Base-by-base conservation (phyloP, 1,139 yeast species). In the Yamadazyma atlantica region DNA sequence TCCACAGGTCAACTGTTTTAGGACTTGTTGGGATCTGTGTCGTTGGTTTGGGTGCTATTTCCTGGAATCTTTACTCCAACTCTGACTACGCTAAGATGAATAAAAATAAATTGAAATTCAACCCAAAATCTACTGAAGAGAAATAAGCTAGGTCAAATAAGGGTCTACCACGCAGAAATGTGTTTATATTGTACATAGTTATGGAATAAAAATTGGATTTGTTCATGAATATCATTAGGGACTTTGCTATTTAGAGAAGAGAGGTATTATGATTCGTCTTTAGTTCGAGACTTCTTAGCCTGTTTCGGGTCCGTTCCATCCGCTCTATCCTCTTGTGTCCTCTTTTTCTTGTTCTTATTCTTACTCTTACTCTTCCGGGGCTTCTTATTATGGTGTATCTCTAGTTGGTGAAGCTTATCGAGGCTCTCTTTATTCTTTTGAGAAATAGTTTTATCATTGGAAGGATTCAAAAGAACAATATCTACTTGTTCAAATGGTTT, bases 1-100 rank as follows among this genome's bases (percentile, higher is more conserved):
- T 80, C 26, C 97, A 88, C 64, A 85, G 96, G 67, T 62, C 85
- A 42, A 80, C 94, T 0, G 95, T 88, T 22, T 65, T 87, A 31
- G 78, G 88, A 4, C 70, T 87, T 33, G 81, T 86, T 30, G 96
- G 96, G 12, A 62, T 70, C 48, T 65, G 69, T 49, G 64, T 66
- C 36, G 62, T 67, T 38, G 76, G 75, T 13, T 39, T 77, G 12
- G 85, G 82, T 29, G 82, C 85, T 46, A 70, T 83, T 34, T 64
- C 73, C 12, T 80, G 76, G 64, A 82, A 82, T 38, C 58, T 85
- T 43, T 84, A 78, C 61, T 73, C 73, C 52, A 82, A 80, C 50
- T 66, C 72, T 39, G 76, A 71, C 49, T 70, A 53, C 46, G 72
- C 75, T 34, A 59, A 53, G 34, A 64, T 65, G 69, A 71, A 71